Base-by-base conservation (phyloP, 768 basidiomycete genomes). In the Kwoniella botswanensis region DNA sequence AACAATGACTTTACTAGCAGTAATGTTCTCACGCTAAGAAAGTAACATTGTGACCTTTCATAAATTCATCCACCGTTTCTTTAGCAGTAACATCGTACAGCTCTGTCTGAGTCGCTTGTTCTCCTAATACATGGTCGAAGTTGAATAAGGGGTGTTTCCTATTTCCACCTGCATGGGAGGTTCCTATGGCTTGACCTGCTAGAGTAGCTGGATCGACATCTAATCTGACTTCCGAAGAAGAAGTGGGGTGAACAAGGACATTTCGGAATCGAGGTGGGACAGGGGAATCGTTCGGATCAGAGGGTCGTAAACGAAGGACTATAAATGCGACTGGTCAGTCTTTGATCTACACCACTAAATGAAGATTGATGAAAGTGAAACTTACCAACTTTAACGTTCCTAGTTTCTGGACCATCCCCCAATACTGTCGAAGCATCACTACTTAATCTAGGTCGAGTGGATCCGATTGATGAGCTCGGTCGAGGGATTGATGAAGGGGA, bases 201-300 rank as follows among this genome's bases (percentile, higher is more conserved):
- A 77, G 59, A 12, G 73, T 58, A 1, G 76, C 71, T 4, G 79
- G 76, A 26, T 79, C 86, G 65, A 89, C 85, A 83, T 98, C 96
- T 75, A 97, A 90, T n/a, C 90, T 84, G 71, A 98, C 89, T n/a
- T 89, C 88, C 59, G 89, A 92, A 26, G 88, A 75, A 21, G 92
- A 89, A 63, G 87, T 86, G 22, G 92, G 88, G 79, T 93, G 91
- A 85, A 98, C 89, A 81, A 94, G 90, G 74, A 90, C 88, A 74
- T 92, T 90, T 85, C 97, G 95, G 85, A 98, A 97, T 83, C 96
- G 92, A 84, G 91, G 89, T 77, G 96, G 96, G 73, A 96, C 94
- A 80, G 91, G 90, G 62, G 90, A 86, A 86, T 97, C 94, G 83
- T 95, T 92, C 43, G 87, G 84, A 55, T 93, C 93, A 55, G 91